These are phyloP conservation scores for Schwanniomyces polymorphus DNA, from an alignment of 805 yeast species.

Conservation along the genomic window DNA sequence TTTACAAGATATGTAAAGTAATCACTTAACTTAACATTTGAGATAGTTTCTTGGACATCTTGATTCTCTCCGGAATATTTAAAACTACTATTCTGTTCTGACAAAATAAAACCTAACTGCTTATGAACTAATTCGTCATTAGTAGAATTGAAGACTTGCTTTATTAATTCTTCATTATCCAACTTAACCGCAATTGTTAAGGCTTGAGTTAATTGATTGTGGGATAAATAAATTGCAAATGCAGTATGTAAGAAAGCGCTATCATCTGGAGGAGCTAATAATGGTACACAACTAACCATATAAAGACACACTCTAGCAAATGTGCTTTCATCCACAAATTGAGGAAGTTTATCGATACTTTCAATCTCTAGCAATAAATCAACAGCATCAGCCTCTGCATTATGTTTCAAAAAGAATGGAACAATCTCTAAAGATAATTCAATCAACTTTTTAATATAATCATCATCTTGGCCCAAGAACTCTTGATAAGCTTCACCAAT, in stretches of 20 bases:
- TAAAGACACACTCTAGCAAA: slow-evolving; percentile 89
- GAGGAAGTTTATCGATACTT: slow-evolving; percentile 75
- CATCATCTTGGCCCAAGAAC: slow-evolving; percentile 35
- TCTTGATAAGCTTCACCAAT: slow-evolving; percentile 84
- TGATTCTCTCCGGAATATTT: slow-evolving; percentile 59
- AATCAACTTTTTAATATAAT: slow-evolving; percentile 45
- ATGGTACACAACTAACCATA: slow-evolving; percentile 95
- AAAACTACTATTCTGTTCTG: slow-evolving; percentile 83
- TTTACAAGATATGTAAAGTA: slow-evolving; percentile 77
- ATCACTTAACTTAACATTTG: slow-evolving; percentile 76
- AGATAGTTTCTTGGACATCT: slow-evolving; percentile 79
- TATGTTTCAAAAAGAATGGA: slow-evolving; percentile 88
- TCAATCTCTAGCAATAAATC: slow-evolving; percentile 91
- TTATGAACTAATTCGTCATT: slow-evolving; percentile 72
- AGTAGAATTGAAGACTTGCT: slow-evolving; percentile 80
- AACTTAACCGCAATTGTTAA: slow-evolving; percentile 84
- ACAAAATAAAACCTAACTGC: slow-evolving; percentile 87
- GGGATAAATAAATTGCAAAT: slow-evolving; percentile 75
- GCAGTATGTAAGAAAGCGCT: slow-evolving; percentile 84
- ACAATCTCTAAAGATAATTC: slow-evolving; percentile 74
- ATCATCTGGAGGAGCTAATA: slow-evolving; percentile 94
- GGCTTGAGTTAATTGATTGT: slow-evolving; percentile 85
- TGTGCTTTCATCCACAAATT: slow-evolving; percentile 81
- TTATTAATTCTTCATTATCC: slow-evolving; percentile 76
- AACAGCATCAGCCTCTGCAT: slow-evolving; percentile 98